Evolutionary conservation across 805 yeast species (phyloP).

Genomic region (Starmerella ratchasimensis): DNA sequence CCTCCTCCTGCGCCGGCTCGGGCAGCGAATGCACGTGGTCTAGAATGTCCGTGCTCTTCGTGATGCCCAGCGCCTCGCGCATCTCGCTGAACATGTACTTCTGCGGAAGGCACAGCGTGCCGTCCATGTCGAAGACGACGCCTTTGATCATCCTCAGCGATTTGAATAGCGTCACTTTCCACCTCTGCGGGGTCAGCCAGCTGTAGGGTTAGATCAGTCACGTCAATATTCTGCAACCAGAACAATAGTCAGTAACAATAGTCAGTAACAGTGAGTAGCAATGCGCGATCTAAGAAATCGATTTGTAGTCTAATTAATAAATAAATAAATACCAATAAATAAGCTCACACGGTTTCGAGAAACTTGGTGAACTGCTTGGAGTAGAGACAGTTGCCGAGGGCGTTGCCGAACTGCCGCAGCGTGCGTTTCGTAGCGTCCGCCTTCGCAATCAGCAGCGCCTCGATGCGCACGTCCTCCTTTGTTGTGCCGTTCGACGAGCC

Average conservation of each 20-base stretch:
- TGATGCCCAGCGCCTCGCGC: conserved; percentile 45
- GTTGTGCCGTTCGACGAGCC: conserved; percentile 44
- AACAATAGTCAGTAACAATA: too few species aligned
- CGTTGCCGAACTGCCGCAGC: conserved; percentile 64
- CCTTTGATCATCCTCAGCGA: conserved; percentile 30
- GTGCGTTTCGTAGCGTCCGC: conserved; percentile 56
- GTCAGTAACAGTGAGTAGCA: too few species aligned
- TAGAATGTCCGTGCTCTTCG: conserved; percentile 38
- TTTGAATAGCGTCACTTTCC: too few species aligned
- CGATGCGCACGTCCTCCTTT: conserved; percentile 61
- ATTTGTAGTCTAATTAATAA: too few species aligned
- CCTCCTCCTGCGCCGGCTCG: conserved; percentile 29
- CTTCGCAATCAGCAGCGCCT: conserved; percentile 72
- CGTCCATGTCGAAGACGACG: conserved; percentile 67
- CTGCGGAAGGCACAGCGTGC: conserved; percentile 57
- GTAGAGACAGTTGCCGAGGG: conserved; percentile 41
- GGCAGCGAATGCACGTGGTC: conserved; percentile 36
- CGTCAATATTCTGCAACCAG: too few species aligned
- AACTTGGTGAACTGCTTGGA: conserved; percentile 20
- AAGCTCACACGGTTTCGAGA: conserved; percentile 2
- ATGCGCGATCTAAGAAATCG: too few species aligned
- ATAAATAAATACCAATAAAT: neutral
- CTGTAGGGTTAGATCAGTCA: too few species aligned
- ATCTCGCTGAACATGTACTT: conserved; percentile 32
- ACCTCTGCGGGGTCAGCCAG: too few species aligned